Conservation (phyloP, 352 stramenopile species). For the Globisporangium okanoganense region DNA sequence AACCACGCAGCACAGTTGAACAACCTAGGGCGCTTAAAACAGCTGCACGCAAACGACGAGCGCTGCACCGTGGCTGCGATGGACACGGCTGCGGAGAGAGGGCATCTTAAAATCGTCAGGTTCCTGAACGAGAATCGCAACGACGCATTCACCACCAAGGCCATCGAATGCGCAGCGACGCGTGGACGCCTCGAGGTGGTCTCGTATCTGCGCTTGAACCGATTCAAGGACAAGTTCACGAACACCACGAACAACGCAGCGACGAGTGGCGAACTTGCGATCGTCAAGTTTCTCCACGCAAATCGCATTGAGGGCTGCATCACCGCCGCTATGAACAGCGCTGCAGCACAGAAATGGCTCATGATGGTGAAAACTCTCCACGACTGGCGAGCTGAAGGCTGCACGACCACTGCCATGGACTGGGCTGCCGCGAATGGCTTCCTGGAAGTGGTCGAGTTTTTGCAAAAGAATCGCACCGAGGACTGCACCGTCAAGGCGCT, state of each 20-base stretch:
- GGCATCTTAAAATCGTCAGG: conserved; percentile 3
- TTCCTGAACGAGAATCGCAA: conserved; percentile 6
- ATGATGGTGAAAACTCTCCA: no score
- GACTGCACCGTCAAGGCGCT: no score
- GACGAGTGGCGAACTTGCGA: no score
- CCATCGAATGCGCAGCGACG: conserved; percentile 13
- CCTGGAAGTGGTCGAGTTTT: no score
- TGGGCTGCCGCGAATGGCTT: no score
- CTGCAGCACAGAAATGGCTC: no score
- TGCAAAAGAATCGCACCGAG: no score
- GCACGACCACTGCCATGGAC: no score
- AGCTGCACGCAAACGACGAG: no score
- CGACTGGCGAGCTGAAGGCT: not conserved
- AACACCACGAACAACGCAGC: conserved; percentile 2
- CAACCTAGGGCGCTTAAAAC: no score
- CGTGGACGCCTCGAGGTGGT: conserved; percentile 11
- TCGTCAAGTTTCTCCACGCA: conserved; percentile 8
- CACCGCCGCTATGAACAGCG: no score
- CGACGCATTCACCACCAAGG: conserved; percentile 3
- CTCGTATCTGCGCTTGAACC: conserved; percentile 11
- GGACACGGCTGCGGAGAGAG: conserved; percentile 4
- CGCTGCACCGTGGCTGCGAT: conserved; percentile 13
- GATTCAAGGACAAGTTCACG: no score
- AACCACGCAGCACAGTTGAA: not conserved
- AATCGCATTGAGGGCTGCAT: conserved; percentile 13